Percentiles rank a stretch among this genome's conserved stretches.
phyloP scores from a whole-genome alignment of 2,329 filamentous ascomycete species.

The Aureobasidium pullulans region DNA sequence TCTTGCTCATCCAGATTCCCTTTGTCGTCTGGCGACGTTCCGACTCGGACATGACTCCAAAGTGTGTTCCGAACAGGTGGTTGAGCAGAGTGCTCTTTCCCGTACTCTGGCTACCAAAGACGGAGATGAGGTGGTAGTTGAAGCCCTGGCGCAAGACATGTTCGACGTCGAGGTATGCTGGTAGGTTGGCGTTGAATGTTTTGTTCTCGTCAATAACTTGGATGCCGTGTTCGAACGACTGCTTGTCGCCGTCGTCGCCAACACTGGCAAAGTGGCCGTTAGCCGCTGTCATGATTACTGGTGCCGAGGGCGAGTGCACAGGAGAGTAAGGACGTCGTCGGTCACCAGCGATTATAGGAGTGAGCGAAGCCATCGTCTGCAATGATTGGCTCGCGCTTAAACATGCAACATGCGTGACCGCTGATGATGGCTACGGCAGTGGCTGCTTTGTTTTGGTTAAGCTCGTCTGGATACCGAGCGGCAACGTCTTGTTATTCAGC shows the following conservation, averaged over 20 bases:
- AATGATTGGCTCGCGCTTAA: conserved; percentile 9
- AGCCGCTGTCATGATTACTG: conserved; percentile 38
- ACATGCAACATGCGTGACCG: background rate
- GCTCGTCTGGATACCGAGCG: too few relatives aligned
- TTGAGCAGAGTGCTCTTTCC: conserved; percentile 97
- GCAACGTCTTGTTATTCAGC: too few relatives aligned
- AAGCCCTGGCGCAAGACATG: conserved; percentile 83
- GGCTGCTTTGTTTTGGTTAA: background rate
- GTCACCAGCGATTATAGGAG: background rate
- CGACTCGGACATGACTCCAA: conserved; percentile 94
- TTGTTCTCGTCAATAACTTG: conserved; percentile 97
- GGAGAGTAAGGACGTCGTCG: conserved; percentile 13
- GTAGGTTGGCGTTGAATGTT: conserved; percentile 79
- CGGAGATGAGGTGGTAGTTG: conserved; percentile 98
- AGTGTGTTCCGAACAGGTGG: conserved; percentile 88
- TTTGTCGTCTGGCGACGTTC: conserved; percentile 96
- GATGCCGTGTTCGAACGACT: conserved; percentile 83
- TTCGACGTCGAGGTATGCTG: conserved; percentile 72
- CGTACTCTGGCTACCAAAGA: conserved; percentile 97
- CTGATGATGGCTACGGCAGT: background rate
- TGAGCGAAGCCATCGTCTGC: conserved; percentile 6
- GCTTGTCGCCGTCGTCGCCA: conserved; percentile 54
- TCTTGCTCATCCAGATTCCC: conserved; percentile 99
- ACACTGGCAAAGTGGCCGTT: conserved; percentile 76
- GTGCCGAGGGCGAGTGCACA: conserved; percentile 24